phyloP scores from a whole-genome alignment of 345 rosid genomes.

The Kandelia obovata region DNA sequence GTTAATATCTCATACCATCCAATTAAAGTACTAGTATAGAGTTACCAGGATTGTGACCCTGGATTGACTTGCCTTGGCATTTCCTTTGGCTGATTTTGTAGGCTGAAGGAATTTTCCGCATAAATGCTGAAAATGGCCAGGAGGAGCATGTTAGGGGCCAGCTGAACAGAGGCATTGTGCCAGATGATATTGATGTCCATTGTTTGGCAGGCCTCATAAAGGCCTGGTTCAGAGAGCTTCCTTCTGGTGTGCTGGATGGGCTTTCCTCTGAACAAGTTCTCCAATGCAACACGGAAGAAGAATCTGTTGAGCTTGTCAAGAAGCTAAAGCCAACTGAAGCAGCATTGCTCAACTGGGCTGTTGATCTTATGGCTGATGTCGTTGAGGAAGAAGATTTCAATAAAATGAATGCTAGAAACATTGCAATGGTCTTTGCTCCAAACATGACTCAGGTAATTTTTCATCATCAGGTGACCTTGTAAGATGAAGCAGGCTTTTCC shows the following conservation, averaged over 20 bases:
- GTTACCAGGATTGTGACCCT: background rate
- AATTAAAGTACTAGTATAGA: background rate
- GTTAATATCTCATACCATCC: background rate
- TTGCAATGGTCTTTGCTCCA: conserved; percentile 94
- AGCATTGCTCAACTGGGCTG: conserved; percentile 86
- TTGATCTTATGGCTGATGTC: conserved; percentile 93
- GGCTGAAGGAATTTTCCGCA: conserved; percentile 97
- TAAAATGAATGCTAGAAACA: conserved; percentile 94
- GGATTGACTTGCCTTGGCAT: background rate
- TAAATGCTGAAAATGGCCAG: conserved; percentile 92
- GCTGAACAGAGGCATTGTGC: conserved; percentile 85
- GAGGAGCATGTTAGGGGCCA: conserved; percentile 91
- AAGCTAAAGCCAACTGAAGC: conserved; percentile 84
- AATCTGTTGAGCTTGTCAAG: conserved; percentile 61
- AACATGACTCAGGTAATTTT: conserved; percentile 88
- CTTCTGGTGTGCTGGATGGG: conserved; percentile 90
- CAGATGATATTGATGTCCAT: conserved; percentile 80
- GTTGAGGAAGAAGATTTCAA: conserved; percentile 86
- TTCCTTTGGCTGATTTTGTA: conserved; percentile 19
- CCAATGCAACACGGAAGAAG: conserved; percentile 77
- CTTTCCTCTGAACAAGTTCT: conserved; percentile 94
- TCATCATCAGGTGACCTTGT: background rate
- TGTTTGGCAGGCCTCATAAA: conserved; percentile 94
- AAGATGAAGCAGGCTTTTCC: background rate
- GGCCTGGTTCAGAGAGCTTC: conserved; percentile 98